Evolutionary conservation across 805 yeast genomes (phyloP), one percentile per base, ranked within the genome.

Genomic region (Candida insectorum): DNA sequence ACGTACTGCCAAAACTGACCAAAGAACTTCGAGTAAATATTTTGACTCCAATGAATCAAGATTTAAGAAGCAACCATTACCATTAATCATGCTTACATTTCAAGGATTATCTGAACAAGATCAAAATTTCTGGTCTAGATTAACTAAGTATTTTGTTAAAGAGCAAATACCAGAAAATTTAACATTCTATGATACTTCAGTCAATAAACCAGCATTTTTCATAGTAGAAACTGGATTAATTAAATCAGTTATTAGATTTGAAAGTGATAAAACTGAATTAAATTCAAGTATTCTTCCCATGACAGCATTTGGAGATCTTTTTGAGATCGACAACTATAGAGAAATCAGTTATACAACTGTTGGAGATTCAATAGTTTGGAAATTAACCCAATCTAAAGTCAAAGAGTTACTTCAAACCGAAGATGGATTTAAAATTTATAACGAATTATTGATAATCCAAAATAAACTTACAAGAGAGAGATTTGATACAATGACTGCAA

Each of bases 401-500:
- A 52, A 57, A 2, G 63, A 58, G 28, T 53, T 87, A 47, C 60
- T 67, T 46, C 43, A 56, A 10, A 69, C 73, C 1, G 47, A 58
- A 3, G 56, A 54, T 15, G 78, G 85, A 18, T 52, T 57, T 4
- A 73, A 65, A 20, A 52, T 84, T 7, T 83, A 75, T 44, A 71
- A 75, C 25, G 95, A 88, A 51, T 57, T 88, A 25, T 54, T 78
- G 30, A 62, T 68, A 28, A 74, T 87, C 20, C 75, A 81, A 19
- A 62, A 82, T 41, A 72, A 77, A 29, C 59, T 88, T 33, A 67
- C 78, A 22, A 79, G 81, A 37, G 87, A 77, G 47, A 65, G 96
- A 43, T 81, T 82, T 47, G 85, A 79, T 40, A 75, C 85, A 17
- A 64, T 87, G 44, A 73, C 91, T 3, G 86, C 93, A 3, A 85